Conservation (phyloP, 208 protist genomes). For the Naegleria gruberi region DNA sequence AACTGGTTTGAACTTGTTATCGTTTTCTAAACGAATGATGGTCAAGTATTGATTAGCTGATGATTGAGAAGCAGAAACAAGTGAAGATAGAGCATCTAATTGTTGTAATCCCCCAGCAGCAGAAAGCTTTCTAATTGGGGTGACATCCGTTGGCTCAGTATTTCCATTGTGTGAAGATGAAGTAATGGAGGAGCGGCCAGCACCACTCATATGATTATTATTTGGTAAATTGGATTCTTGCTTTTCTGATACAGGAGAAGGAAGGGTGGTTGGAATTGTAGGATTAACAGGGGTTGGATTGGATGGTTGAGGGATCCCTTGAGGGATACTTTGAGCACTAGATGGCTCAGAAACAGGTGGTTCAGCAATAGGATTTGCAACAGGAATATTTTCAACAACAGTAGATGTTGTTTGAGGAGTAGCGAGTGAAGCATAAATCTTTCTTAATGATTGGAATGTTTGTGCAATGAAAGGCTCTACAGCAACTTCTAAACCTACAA, state of each 20-base stretch:
- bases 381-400: background rate
- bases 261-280: background rate
- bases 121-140: background rate
- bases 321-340: background rate
- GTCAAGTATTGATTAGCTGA: background rate
- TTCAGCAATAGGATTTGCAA: background rate
- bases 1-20: background rate
- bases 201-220: too few species aligned
- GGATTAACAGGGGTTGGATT: background rate
- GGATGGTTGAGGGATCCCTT: background rate
- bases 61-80: background rate
- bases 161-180: background rate
- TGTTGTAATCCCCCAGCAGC: background rate
- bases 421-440: background rate
- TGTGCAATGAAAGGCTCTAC: conserved; percentile 60
- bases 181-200: background rate
- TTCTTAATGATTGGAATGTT: conserved; percentile 33
- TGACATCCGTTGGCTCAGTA: background rate
- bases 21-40: background rate
- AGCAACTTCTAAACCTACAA: conserved; percentile 70
- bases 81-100: background rate
- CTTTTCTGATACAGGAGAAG: background rate
- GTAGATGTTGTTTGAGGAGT: background rate
- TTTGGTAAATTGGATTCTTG: too few species aligned
- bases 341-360: too few species aligned